phyloP scores from a whole-genome alignment of 148 eudicot species.

The Silene latifolia region DNA sequence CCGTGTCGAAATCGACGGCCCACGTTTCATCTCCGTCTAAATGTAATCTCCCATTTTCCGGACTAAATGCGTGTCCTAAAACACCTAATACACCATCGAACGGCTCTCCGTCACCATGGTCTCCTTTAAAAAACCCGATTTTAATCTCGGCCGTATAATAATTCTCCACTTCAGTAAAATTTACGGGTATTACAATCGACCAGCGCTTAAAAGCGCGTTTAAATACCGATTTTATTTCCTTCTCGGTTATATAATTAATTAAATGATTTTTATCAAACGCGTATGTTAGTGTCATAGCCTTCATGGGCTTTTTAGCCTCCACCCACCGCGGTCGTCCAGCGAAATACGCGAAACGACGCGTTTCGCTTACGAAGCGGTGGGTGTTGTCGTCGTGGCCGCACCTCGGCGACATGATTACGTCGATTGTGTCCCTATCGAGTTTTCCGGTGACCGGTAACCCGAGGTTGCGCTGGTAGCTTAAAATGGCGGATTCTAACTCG shows the following conservation, averaged over 20 bases:
- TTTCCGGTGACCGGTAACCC: constrained; percentile 49
- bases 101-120: constrained; percentile 69
- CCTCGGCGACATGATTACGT: constrained; percentile 53
- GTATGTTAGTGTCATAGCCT: constrained; percentile 45
- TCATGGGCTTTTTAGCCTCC: not conserved
- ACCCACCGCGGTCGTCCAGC: constrained; percentile 63
- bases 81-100: constrained; percentile 61
- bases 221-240: constrained; percentile 40
- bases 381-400: constrained; percentile 26
- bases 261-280: constrained; percentile 34
- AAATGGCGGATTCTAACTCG: constrained; percentile 44
- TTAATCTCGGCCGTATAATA: constrained; percentile 40
- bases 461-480: constrained; percentile 49
- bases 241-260: constrained; percentile 28
- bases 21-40: constrained; percentile 56
- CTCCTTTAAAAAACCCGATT: constrained; percentile 44
- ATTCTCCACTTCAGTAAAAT: constrained; percentile 28
- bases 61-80: constrained; percentile 54
- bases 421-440: constrained; percentile 53
- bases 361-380: constrained; percentile 18
- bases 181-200: constrained; percentile 51
- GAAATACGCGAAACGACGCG: constrained; percentile 43
- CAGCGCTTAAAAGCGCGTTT: constrained; percentile 47
- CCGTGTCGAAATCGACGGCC: constrained; percentile 42
- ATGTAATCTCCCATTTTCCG: constrained; percentile 52